Percentiles rank a stretch among this genome's conserved stretches.
Evolutionary conservation across 1,284 basidiomycete species (phyloP).

Genomic region (Ganoderma resinaceum): DNA sequence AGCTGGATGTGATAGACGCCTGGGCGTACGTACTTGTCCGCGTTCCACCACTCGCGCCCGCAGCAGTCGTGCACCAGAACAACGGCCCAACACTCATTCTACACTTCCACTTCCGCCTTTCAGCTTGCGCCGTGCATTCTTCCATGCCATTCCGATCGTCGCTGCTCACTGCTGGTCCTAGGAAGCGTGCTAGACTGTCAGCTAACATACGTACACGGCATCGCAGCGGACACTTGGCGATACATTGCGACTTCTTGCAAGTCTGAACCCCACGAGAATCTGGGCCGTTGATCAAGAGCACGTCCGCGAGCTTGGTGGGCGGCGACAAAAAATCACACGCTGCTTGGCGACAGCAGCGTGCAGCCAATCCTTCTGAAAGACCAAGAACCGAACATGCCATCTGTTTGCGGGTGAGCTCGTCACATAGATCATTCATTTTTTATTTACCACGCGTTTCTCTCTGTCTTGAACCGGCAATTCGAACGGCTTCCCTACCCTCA

Average conservation of each 20-base stretch:
- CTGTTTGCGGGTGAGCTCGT: not conserved
- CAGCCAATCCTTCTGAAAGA: not conserved
- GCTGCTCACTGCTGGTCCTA: not conserved
- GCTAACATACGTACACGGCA: not conserved
- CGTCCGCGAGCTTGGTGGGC: not conserved
- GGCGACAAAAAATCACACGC: not conserved
- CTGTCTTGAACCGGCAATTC: not conserved
- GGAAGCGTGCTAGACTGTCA: not conserved
- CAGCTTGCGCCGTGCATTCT: not conserved
- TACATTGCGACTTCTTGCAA: not conserved
- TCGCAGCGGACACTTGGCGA: not conserved
- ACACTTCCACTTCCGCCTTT: not conserved
- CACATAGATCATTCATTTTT: not conserved
- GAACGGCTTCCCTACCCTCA: not conserved
- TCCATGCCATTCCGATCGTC: not conserved
- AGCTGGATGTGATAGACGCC: not conserved
- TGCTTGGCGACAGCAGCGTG: not conserved
- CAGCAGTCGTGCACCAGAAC: not conserved
- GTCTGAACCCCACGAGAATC: not conserved
- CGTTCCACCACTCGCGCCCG: not conserved
- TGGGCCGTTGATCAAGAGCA: not conserved
- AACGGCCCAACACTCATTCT: not conserved
- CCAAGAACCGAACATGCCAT: not conserved
- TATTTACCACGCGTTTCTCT: not conserved
- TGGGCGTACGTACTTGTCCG: not conserved